Evolutionary conservation across 257 asterid genomes (phyloP).

Genomic region (Solanum piurae): DNA sequence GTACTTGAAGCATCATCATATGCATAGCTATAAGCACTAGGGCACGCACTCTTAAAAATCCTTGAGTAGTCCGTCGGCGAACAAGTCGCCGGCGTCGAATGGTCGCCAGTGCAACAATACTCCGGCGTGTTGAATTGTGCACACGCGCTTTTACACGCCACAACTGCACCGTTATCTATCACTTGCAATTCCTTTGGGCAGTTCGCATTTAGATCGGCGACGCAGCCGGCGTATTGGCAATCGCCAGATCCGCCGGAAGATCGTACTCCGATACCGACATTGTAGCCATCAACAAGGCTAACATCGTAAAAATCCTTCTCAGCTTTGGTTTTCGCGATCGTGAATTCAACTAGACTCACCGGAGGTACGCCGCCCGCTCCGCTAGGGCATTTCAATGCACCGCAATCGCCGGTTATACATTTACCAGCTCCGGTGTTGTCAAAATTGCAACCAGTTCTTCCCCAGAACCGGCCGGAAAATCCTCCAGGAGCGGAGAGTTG

Average conservation of each 20-base stretch:
- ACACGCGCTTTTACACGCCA: slow-evolving; percentile 87
- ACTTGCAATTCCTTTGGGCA: slow-evolving; percentile 63
- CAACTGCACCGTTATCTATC: slow-evolving; percentile 29
- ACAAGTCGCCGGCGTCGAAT: slow-evolving; percentile 56
- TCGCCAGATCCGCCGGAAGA: slow-evolving; percentile 59
- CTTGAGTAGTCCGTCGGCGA: slow-evolving; percentile 56
- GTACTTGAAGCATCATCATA: slow-evolving; percentile 79
- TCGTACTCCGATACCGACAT: slow-evolving; percentile 44
- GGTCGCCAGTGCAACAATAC: slow-evolving; percentile 75
- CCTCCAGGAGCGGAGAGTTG: slow-evolving; percentile 63
- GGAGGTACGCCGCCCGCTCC: slow-evolving; percentile 87
- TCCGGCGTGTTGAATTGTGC: slow-evolving; percentile 43
- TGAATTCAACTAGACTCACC: slow-evolving; percentile 67
- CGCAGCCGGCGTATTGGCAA: slow-evolving; percentile 60
- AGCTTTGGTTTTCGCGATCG: slow-evolving; percentile 20
- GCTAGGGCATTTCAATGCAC: slow-evolving; percentile 34
- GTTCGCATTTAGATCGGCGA: slow-evolving; percentile 27
- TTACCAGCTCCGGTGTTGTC: slow-evolving; percentile 44
- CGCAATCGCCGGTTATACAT: slow-evolving; percentile 77
- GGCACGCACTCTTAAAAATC: slow-evolving; percentile 76
- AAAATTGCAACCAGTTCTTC: slow-evolving; percentile 66
- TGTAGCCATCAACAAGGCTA: slow-evolving; percentile 83
- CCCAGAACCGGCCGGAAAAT: slow-evolving; percentile 97
- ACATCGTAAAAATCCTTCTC: slow-evolving; percentile 74
- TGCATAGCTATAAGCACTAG: slow-evolving; percentile 87